Conservation (phyloP, 2,329 filamentous ascomycete genomes). For the Albophoma yamanashiensis region DNA sequence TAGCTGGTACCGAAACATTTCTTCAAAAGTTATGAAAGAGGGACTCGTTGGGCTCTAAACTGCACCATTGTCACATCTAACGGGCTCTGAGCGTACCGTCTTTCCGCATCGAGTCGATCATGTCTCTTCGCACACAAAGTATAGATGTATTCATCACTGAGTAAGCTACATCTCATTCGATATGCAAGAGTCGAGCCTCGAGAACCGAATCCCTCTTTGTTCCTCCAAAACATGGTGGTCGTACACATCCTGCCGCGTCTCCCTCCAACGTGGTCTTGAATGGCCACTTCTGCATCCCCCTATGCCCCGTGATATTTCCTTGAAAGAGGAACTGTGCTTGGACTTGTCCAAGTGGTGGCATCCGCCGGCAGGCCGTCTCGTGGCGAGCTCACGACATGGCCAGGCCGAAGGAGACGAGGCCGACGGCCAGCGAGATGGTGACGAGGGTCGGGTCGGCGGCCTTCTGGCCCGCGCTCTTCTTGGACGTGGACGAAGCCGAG, state of each 20-base stretch:
- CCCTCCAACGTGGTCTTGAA: background rate
- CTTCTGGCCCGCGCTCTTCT: background rate
- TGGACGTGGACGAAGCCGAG: background rate
- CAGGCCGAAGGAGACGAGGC: conserved; percentile 1
- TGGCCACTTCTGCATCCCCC: background rate
- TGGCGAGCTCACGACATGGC: background rate
- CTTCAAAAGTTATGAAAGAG: no score
- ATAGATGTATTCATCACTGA: background rate
- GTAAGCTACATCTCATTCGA: background rate
- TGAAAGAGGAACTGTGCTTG: background rate
- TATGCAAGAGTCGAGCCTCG: background rate
- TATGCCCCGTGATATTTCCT: background rate
- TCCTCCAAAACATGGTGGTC: background rate
- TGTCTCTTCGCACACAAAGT: background rate
- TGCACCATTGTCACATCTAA: no score
- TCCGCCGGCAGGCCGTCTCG: background rate
- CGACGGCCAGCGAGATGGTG: background rate
- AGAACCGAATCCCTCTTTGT: background rate
- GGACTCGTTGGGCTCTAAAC: no score
- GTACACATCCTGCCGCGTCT: background rate
- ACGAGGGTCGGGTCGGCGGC: background rate
- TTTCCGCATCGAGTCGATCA: background rate
- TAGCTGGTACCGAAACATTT: no score
- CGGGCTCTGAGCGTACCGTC: no score
- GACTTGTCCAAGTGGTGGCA: background rate